Base-by-base conservation (phyloP, 306 rosid species). In the Gillenia trifoliata region DNA sequence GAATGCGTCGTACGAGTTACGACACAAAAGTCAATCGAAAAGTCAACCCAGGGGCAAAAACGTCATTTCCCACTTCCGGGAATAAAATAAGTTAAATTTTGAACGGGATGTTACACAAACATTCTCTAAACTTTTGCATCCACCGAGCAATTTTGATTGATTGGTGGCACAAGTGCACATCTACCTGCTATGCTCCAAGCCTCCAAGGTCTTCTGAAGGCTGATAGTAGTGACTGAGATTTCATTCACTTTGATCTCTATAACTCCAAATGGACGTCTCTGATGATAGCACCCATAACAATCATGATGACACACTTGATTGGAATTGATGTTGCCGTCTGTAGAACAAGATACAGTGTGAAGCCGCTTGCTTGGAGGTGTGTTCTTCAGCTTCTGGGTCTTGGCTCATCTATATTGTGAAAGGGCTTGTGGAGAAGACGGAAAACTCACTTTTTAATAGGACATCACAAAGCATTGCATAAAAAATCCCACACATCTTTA, bases 351-450 rank as follows among this genome's bases (percentile, higher is more conserved):
- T 91, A 91, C 41, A 89, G 91, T 57, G 77, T 49, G 0, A 94
- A 85, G 89, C 77, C 78, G 74, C 38, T 75, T 91, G 79, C 81
- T 87, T 56, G 97, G 92, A 45, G 97, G 94, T 28, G 83, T 80
- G 34, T 91, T 89, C 66, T 91, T 91, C 77, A 91, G 92, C 84
- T 86, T 89, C 54, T 91, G 97, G 97, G 97, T 89, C 12, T 59
- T 91, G 81, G 74, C 85, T 73, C 97, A 91, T 81, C 72, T 87
- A 6, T 91, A 87, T 76, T 74, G 92, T 91, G 11, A 91, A 89
- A 69, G 97, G 97, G 29, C 89, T 91, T 5, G 81, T 86, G 92
- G 94, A 86, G 91, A 83, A 75, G 92, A 56, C 89, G 92, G 29
- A 87, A 75, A 68, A 86, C 97, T 13, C 55, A 38, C 41, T 38